Percentiles rank a stretch among this genome's conserved stretches.
Evolutionary conservation across 306 rosid genomes (phyloP).

Genomic region (Cotoneaster glaucophyllus): DNA sequence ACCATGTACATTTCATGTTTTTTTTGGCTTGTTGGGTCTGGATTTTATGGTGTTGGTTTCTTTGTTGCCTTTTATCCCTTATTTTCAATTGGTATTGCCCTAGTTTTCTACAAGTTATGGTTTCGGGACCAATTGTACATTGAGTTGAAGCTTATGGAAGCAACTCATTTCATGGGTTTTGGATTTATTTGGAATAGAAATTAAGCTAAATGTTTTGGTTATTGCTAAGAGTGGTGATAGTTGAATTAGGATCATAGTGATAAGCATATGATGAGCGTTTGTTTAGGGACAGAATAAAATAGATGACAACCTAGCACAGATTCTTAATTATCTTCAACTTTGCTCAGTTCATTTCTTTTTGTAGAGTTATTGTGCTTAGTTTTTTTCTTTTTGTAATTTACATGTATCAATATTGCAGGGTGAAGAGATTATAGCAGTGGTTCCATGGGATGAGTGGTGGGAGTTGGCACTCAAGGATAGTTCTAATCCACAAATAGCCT

Average conservation of each 20-base stretch:
- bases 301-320: not conserved
- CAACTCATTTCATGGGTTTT: not conserved
- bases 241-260: not conserved
- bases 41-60: not conserved
- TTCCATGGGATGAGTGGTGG: slow-evolving; percentile 99
- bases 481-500: slow-evolving; percentile 90
- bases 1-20: not conserved
- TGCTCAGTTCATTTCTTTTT: not conserved
- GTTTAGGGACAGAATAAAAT: not conserved
- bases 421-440: slow-evolving; percentile 83
- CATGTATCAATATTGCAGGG: slow-evolving; percentile 47
- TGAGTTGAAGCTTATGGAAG: not conserved
- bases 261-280: not conserved
- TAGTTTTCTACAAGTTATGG: not conserved
- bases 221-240: not conserved
- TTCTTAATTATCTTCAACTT: not conserved
- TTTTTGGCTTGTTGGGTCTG: not conserved
- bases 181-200: not conserved
- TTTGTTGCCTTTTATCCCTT: not conserved
- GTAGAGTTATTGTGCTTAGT: not conserved
- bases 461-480: slow-evolving; percentile 66
- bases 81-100: not conserved
- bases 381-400: not conserved
- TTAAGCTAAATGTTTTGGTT: not conserved
- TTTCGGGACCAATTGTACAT: not conserved